phyloP scores from a whole-genome alignment of 1,284 basidiomycete species.

The Phylloporus sp. region DNA sequence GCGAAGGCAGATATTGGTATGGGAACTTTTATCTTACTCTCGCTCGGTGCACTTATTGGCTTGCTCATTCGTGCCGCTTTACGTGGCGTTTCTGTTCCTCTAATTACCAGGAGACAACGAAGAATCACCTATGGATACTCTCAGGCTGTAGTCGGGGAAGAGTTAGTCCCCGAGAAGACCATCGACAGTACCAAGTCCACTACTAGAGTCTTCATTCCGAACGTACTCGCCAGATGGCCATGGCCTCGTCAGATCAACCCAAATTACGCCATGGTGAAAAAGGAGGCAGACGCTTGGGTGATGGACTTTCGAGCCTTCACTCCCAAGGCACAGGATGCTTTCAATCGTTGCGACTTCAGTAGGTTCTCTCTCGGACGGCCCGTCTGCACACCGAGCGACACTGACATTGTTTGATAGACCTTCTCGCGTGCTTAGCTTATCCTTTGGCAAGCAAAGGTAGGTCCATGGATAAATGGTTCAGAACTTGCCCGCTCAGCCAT shows the following conservation, averaged over 20 bases:
- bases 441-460: background rate
- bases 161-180: no score
- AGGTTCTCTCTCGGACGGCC: background rate
- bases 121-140: background rate
- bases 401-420: background rate
- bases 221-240: conserved; percentile 25
- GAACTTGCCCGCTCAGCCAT: background rate
- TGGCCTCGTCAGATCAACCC: conserved; percentile 17
- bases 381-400: background rate
- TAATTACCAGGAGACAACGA: background rate
- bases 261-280: background rate
- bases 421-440: background rate
- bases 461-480: no score
- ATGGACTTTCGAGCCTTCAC: conserved; percentile 19
- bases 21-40: background rate
- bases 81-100: background rate
- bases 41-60: background rate
- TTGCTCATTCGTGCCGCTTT: background rate
- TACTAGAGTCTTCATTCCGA: conserved; percentile 16
- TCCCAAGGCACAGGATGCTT: conserved; percentile 23
- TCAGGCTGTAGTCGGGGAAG: background rate
- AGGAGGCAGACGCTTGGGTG: conserved; percentile 18
- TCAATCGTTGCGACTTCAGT: conserved; percentile 7
- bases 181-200: no score
- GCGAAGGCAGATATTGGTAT: background rate